A percentile compares a stretch with the other conserved stretches of the same genome.
phyloP scores from a whole-genome alignment of 306 rosid species.

The Cucumis cinereus region DNA sequence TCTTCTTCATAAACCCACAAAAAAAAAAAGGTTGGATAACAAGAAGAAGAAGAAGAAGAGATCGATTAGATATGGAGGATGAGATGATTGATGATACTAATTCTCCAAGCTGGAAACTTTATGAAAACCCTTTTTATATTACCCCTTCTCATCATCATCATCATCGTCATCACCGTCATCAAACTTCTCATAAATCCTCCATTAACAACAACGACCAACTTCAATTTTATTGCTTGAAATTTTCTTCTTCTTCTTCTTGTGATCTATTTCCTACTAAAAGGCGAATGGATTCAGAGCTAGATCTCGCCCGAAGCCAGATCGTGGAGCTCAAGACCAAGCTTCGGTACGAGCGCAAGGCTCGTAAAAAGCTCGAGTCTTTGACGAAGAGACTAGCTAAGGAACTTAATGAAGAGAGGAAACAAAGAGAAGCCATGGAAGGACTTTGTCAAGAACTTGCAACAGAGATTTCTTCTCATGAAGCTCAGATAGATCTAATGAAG shows the following conservation, averaged over 20 bases:
- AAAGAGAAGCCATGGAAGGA: slow-evolving; percentile 28
- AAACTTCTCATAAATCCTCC: background rate
- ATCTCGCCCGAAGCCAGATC: slow-evolving; percentile 24
- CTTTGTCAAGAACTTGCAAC: slow-evolving; percentile 29
- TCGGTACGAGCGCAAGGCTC: slow-evolving; percentile 26
- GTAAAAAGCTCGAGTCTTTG: slow-evolving; percentile 22
- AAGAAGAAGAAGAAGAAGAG: background rate
- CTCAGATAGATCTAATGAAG: slow-evolving; percentile 23
- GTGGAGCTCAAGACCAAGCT: slow-evolving; percentile 30
- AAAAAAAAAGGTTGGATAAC: background rate
- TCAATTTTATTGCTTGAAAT: background rate
- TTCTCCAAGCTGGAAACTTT: slow-evolving; percentile 42
- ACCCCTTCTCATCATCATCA: slow-evolving; percentile 10
- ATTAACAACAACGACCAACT: background rate
- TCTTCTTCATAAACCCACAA: background rate
- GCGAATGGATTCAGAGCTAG: slow-evolving; percentile 27
- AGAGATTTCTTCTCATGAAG: slow-evolving; percentile 19
- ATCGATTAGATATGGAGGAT: slow-evolving; percentile 19
- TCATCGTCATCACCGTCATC: slow-evolving; percentile 2
- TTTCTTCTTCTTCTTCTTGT: slow-evolving; percentile 26
- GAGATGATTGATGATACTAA: slow-evolving; percentile 12
- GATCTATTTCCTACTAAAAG: slow-evolving; percentile 14
- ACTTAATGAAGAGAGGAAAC: slow-evolving; percentile 25
- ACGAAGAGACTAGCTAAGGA: slow-evolving; percentile 27
- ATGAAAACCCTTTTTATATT: slow-evolving; percentile 45